Evolutionary conservation across 164 flowering plant genomes (phyloP).

Genomic region (Dillenia turbinata): DNA sequence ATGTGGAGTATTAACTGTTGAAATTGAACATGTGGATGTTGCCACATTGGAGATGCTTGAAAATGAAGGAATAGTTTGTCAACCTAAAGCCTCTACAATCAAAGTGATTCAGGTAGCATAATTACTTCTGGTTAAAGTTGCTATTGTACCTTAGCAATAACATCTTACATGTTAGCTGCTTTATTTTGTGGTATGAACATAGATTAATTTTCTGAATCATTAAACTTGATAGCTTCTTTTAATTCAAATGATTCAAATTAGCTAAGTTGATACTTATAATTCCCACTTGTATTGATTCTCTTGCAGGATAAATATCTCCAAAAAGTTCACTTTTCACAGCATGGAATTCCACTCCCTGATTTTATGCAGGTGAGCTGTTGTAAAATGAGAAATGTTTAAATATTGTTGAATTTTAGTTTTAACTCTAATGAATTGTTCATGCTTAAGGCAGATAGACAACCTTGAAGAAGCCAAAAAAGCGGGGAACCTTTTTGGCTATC

Average conservation of each 20-base stretch:
- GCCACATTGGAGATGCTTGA: constrained; percentile 86
- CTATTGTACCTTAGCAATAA: too few relatives aligned
- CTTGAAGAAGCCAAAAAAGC: constrained; percentile 69
- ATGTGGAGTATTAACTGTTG: constrained; percentile 86
- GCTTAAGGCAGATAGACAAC: constrained; percentile 56
- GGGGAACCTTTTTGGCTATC: constrained; percentile 79
- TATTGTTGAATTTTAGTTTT: background rate
- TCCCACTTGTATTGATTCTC: too few relatives aligned
- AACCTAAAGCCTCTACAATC: constrained; percentile 92
- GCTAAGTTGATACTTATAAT: too few relatives aligned
- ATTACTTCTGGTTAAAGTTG: too few relatives aligned
- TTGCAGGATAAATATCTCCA: constrained; percentile 88
- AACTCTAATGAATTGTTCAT: constrained; percentile 4
- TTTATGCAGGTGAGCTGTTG: constrained; percentile 68
- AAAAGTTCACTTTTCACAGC: constrained; percentile 79
- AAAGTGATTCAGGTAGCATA: constrained; percentile 70
- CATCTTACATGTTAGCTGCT: too few relatives aligned
- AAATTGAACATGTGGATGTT: constrained; percentile 94
- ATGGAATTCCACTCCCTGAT: constrained; percentile 79
- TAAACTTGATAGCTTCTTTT: too few relatives aligned
- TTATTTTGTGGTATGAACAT: too few relatives aligned
- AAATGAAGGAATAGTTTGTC: constrained; percentile 81
- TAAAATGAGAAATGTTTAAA: background rate
- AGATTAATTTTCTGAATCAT: too few relatives aligned
- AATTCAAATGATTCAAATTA: too few relatives aligned